Evolutionary conservation across 2,329 filamentous ascomycete species (phyloP).

Genomic region (Fusarium duplospermum): DNA sequence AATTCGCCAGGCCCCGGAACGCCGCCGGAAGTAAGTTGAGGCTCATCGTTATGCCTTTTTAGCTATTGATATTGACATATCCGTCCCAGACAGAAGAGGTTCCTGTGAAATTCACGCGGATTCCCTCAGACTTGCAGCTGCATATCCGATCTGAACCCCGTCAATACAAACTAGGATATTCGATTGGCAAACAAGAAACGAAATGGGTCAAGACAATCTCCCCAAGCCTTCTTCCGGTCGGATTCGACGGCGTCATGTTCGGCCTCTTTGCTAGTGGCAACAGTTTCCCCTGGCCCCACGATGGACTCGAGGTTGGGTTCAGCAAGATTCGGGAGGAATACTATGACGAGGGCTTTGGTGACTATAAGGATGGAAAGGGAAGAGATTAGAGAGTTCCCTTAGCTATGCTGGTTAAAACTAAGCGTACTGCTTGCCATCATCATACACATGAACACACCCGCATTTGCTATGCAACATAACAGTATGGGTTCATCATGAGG

Average conservation of each 20-base stretch:
- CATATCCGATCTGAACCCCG: conserved; percentile 39
- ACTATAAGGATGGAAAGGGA: conserved; percentile 1
- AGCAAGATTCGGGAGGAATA: conserved; percentile 34
- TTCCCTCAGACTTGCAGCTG: conserved; percentile 21
- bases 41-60: not conserved
- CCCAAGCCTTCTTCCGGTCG: conserved; percentile 20
- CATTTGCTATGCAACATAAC: not conserved
- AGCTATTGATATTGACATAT: too few relatives aligned
- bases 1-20: conserved; percentile 23
- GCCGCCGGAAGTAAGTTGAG: conserved; percentile 4
- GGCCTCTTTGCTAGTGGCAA: conserved; percentile 39
- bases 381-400: not conserved
- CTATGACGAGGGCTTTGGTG: conserved; percentile 30
- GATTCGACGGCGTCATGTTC: conserved; percentile 40
- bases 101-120: conserved; percentile 7
- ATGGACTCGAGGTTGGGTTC: conserved; percentile 37
- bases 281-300: conserved; percentile 36
- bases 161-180: conserved; percentile 40
- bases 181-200: not conserved
- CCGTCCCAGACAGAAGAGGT: conserved; percentile 8
- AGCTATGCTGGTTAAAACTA: not conserved
- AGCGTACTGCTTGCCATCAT: not conserved
- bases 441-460: not conserved
- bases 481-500: not conserved
- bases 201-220: conserved; percentile 34